Conservation (phyloP, 257 asterid genomes). For the Fraxinus pennsylvanica region DNA sequence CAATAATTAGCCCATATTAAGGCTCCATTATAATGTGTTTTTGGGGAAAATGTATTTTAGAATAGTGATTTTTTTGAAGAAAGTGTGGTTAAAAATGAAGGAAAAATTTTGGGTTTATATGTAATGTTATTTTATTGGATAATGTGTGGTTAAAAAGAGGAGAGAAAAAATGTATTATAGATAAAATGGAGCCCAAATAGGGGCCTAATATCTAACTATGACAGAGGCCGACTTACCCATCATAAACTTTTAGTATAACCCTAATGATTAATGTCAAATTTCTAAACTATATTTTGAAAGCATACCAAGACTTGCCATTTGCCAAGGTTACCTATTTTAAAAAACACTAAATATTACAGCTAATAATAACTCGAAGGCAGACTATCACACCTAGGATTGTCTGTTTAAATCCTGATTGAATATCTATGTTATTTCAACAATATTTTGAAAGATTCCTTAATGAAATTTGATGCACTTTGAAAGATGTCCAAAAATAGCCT, state of each 20-base stretch:
- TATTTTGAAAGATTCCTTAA: neutral
- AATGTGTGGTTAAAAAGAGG: no score
- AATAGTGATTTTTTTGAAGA: no score
- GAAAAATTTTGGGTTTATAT: no score
- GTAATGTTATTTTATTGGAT: no score
- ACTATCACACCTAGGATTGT: neutral
- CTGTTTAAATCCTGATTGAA: neutral
- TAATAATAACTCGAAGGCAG: neutral
- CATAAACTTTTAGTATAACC: neutral
- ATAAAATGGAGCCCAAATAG: no score
- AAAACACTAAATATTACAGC: neutral
- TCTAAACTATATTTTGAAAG: neutral
- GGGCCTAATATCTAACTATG: neutral
- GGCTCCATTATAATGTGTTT: no score
- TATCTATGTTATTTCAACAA: neutral
- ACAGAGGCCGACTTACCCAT: neutral
- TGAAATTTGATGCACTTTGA: neutral
- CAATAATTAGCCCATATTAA: no score
- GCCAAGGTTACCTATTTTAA: neutral
- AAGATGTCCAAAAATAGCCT: neutral
- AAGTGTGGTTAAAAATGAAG: no score
- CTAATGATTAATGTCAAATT: neutral
- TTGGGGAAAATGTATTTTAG: no score
- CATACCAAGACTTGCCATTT: neutral
- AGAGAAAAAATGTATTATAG: no score